Evolutionary conservation across 2,329 filamentous ascomycete genomes (phyloP).

Genomic region (Davidsoniella eucalypti): DNA sequence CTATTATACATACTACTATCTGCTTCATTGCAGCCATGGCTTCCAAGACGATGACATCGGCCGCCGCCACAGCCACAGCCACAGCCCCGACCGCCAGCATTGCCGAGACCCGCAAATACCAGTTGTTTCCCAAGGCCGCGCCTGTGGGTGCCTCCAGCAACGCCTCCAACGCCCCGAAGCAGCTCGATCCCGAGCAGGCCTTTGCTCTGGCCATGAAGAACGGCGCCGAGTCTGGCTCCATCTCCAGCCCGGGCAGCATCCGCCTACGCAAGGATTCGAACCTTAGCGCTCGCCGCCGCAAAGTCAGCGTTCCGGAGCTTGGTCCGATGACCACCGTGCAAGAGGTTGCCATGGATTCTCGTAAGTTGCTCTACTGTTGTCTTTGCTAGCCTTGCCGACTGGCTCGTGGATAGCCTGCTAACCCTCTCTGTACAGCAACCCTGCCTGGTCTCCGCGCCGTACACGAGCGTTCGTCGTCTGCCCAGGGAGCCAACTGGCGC

Average conservation of each 20-base stretch:
- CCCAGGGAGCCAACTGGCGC: conserved; percentile 26
- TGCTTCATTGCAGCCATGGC: not conserved
- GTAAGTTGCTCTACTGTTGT: conserved; percentile 27
- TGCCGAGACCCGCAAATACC: conserved; percentile 32
- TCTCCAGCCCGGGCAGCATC: conserved; percentile 24
- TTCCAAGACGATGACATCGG: not conserved
- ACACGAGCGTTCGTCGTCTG: conserved; percentile 47
- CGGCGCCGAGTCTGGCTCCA: conserved; percentile 26
- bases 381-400: not conserved
- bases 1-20: not conserved
- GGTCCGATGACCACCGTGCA: conserved; percentile 54
- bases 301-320: conserved; percentile 46
- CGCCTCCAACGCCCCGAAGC: conserved; percentile 25
- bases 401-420: not conserved
- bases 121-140: conserved; percentile 39
- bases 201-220: conserved; percentile 26
- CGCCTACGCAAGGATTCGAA: conserved; percentile 41
- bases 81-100: no score
- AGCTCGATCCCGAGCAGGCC: conserved; percentile 34
- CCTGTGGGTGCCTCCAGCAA: conserved; percentile 13
- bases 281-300: conserved; percentile 40
- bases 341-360: conserved; percentile 52
- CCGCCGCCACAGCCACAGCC: not conserved
- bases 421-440: conserved; percentile 31
- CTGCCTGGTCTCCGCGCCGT: conserved; percentile 48